Base-by-base conservation (phyloP, 2,329 filamentous ascomycete genomes). In the Fusarium bactridioides region DNA sequence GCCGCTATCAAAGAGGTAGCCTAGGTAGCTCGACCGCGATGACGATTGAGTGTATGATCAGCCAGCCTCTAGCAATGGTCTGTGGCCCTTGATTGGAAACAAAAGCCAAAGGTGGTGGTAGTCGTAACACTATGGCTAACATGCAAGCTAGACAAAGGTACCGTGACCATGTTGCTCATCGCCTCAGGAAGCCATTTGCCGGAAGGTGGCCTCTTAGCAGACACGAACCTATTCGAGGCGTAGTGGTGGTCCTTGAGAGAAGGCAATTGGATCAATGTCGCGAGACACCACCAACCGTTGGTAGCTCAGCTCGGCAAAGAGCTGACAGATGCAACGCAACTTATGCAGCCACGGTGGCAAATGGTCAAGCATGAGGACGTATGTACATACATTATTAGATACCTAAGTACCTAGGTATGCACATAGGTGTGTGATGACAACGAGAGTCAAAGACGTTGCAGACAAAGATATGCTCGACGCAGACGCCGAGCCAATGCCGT, bases 1-100 rank as follows among this genome's bases (percentile, higher is more conserved):
- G 71, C 50, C 50, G 61, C 56, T 50, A 61, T 69, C 54, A 53
- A 54, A 67, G 37, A 35, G 41, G 11, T 59, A 43, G 48, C 44
- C 51, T 61, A 29, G 40, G 10, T 56, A 43, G 51, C 37, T 53
- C 64, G 45, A 61, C 60, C 29, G 31, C 61, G 57, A 72, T 61
- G 64, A 74, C 71, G 64, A 74, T 55, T 27, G 53, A 48, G 64
- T 48, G 60, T 60, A 57, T 44, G 68, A 74, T 74, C 72, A 72
- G 57, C 70, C 62, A 61, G 48, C 68, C 55, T 67, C 38, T 35
- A 65, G 33, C 41, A 25, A 23, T 50, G 31, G 48, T n/a, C 23
- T n/a, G 38, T 62, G 41, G 38, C 45, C 21, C 29, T 61, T 66
- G 71, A 74, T 74, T 72, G 71, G 71, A 48, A 45, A 50, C 57